Evolutionary conservation across 805 yeast genomes (phyloP).

Genomic region (Yarrowia keelungensis): DNA sequence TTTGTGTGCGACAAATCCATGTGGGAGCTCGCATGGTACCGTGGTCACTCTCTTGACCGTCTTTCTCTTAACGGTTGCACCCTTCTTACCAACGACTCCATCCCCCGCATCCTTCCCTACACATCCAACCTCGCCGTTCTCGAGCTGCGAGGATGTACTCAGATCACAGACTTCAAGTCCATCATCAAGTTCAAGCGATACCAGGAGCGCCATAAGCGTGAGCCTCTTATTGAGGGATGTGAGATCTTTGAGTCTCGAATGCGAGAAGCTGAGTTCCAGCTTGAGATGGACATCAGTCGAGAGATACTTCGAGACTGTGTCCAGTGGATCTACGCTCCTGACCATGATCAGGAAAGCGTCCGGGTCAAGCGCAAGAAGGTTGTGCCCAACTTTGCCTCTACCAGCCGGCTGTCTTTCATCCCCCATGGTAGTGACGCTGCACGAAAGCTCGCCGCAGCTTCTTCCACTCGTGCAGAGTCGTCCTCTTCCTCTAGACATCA

Average conservation of each 20-base stretch:
- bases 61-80: slow-evolving; percentile 79
- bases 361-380: slow-evolving; percentile 28
- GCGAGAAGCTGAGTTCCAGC: slow-evolving; percentile 63
- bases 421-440: slow-evolving; percentile 34
- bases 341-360: slow-evolving; percentile 35
- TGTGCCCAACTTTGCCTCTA: slow-evolving; percentile 32
- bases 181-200: slow-evolving; percentile 67
- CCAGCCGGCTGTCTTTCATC: slow-evolving; percentile 22
- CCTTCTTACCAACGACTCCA: slow-evolving; percentile 61
- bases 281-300: slow-evolving; percentile 64
- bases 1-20: slow-evolving; percentile 74
- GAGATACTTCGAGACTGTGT: slow-evolving; percentile 67
- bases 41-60: slow-evolving; percentile 62
- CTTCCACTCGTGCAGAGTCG: slow-evolving; percentile 6
- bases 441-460: slow-evolving; percentile 6
- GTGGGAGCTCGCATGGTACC: slow-evolving; percentile 74
- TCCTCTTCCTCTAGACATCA: slow-evolving; percentile 13
- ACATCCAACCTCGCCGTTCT: slow-evolving; percentile 71
- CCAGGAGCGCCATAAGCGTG: slow-evolving; percentile 51
- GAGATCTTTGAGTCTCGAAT: slow-evolving; percentile 68
- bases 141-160: slow-evolving; percentile 71
- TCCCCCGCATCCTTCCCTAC: slow-evolving; percentile 62
- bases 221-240: slow-evolving; percentile 78
- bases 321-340: slow-evolving; percentile 53
- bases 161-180: slow-evolving; percentile 65